Percentiles rank a stretch among this genome's conserved stretches.
phyloP scores from a whole-genome alignment of 495 filamentous ascomycete species.

The Penicillium bialowiezense region DNA sequence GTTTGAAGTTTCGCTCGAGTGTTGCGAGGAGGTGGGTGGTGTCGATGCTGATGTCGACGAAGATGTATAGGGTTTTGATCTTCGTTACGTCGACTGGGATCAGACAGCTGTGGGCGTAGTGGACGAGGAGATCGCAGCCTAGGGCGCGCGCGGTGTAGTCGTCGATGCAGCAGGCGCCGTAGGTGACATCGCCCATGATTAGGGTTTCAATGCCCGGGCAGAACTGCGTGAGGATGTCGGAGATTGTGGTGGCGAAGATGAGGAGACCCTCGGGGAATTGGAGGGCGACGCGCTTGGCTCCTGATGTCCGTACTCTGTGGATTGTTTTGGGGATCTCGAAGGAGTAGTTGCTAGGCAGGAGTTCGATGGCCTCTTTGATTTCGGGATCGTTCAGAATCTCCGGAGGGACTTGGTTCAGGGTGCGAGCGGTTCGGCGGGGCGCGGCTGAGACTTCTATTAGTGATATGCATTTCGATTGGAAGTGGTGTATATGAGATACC shows the following conservation, averaged over 20 bases:
- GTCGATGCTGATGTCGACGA: conserved; percentile 97
- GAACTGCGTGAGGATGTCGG: conserved; percentile 93
- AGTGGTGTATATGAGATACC: conserved; percentile 15
- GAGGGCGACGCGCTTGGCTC: conserved; percentile 76
- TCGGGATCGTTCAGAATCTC: conserved; percentile 83
- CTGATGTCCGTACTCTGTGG: conserved; percentile 78
- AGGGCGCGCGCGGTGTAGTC: conserved; percentile 95
- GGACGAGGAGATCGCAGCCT: conserved; percentile 91
- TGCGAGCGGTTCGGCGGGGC: conserved; percentile 65
- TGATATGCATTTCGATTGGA: too few species aligned
- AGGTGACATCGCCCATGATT: conserved; percentile 99
- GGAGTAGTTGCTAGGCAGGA: conserved; percentile 90
- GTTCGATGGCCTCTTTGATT: conserved; percentile 82
- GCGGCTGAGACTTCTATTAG: conserved; percentile 36
- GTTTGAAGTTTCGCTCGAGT: conserved; percentile 80
- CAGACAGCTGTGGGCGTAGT: conserved; percentile 95
- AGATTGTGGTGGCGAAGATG: conserved; percentile 95
- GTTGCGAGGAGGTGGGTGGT: conserved; percentile 79
- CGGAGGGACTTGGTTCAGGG: conserved; percentile 83
- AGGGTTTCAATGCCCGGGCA: conserved; percentile 86
- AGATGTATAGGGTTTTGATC: conserved; percentile 95
- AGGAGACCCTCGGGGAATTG: conserved; percentile 97
- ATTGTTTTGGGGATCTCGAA: conserved; percentile 99
- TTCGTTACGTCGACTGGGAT: conserved; percentile 94
- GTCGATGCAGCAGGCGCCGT: conserved; percentile 98